Conservation (phyloP, 257 asterid genomes). For the Anisodus acutangulus region DNA sequence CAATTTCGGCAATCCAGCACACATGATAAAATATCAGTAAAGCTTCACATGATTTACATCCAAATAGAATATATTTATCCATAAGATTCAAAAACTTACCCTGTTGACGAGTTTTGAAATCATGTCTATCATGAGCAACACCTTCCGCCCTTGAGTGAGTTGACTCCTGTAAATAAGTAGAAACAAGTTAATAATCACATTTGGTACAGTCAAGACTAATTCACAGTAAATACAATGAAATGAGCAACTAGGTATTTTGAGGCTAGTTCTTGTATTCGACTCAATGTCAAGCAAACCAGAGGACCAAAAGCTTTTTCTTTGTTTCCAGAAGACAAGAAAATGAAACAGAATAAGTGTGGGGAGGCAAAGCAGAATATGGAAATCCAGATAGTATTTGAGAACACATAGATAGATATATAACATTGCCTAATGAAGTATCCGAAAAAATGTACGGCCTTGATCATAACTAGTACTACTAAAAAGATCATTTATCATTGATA, state of each 20-base stretch:
- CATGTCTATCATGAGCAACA: slow-evolving; percentile 86
- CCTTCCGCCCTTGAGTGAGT: slow-evolving; percentile 94
- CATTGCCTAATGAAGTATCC: not conserved
- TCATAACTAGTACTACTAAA: slow-evolving; percentile 15
- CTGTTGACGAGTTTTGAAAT: slow-evolving; percentile 73
- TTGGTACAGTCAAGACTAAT: not conserved
- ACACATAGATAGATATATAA: slow-evolving; percentile 1
- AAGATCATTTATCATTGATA: not conserved
- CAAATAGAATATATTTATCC: slow-evolving; percentile 15
- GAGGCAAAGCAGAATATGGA: slow-evolving; percentile 1
- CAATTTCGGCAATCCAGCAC: not conserved
- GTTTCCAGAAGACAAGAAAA: slow-evolving; percentile 14
- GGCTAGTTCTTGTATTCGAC: slow-evolving; percentile 10
- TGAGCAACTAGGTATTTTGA: slow-evolving; percentile 8
- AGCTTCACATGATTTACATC: slow-evolving; percentile 6
- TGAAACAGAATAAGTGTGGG: slow-evolving; percentile 7
- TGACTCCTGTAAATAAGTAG: slow-evolving; percentile 63
- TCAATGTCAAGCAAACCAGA: not conserved
- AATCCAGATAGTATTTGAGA: not conserved
- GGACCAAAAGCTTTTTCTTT: slow-evolving; percentile 19
- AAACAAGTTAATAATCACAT: slow-evolving; percentile 4
- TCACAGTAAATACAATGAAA: slow-evolving; percentile 16
- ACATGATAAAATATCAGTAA: not conserved
- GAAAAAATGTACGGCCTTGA: not conserved
- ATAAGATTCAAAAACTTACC: slow-evolving; percentile 48